Evolutionary conservation across 257 asterid species (phyloP), one percentile per base, ranked within the genome.

Genomic region (Capsicum chinense): DNA sequence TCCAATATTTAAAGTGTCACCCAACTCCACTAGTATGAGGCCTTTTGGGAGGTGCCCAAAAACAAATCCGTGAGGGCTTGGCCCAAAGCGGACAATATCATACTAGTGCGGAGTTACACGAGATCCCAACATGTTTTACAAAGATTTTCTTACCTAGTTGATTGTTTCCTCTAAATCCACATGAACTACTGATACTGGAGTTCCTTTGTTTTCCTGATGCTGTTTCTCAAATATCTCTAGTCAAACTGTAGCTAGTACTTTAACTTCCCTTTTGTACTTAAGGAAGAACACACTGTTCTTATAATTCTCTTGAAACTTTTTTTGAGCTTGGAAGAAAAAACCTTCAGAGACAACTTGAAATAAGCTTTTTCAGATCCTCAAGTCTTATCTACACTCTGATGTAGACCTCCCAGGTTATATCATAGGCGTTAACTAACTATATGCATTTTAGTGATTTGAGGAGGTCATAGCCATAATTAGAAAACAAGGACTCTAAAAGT

Each of bases 131-230:
- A 26, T 26, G 33, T 26, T 26, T 26, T 26, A 5, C 47, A 0
- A 58, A 21, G 71, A 66, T 26, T 66, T 64, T 11, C 0, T 66
- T 66, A 26, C 71, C n/a, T 33, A 11, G n/a, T 12, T 66, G n/a
- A 33, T 64, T 64, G 47, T 64, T 26, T 33, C 5, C 9, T 66
- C 47, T 66, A 66, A 26, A 9, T 63, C 69, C 47, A 33, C 71
- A 66, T 14, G 9, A 66, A 66, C n/a, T 42, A 33, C 44, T 33
- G 42, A 66, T 0, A 33, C 47, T 4, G 5, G 44, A 33, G 71
- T 62, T 26, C 63, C 56, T 66, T 85, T 81, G 76, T 50, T 79
- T 81, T 71, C 5, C 12, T 83, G 83, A 19, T 79, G 82, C 42
- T 64, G 35, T 26, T 76, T 56, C 78, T 56, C 35, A 56, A 50